Conservation (phyloP, 2,329 filamentous ascomycete species). For the Aspergillus oerlinghausenensis region DNA sequence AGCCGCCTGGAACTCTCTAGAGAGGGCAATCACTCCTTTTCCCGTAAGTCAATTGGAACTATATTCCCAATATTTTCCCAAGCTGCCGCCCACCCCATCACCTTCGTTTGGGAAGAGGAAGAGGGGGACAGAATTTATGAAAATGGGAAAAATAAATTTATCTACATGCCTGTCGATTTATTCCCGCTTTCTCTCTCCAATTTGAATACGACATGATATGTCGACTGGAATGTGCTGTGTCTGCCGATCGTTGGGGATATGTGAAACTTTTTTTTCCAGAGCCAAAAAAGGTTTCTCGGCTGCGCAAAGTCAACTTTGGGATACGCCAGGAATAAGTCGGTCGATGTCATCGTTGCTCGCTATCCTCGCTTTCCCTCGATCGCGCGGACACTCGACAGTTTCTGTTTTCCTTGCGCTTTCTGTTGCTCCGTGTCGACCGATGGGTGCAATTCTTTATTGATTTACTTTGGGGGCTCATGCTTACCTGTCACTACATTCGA, state of each 20-base stretch:
- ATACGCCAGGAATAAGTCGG: slow-evolving; percentile 3
- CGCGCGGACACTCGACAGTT: slow-evolving; percentile 6
- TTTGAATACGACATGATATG: background rate
- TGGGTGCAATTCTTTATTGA: background rate
- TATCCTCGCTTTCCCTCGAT: slow-evolving; percentile 7
- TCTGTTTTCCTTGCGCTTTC: slow-evolving; percentile 2
- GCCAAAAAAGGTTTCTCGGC: slow-evolving; percentile 10
- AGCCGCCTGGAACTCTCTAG: slow-evolving; percentile 15
- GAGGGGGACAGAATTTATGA: background rate
- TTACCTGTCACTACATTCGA: slow-evolving; percentile 11
- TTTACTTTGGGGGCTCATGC: slow-evolving; percentile 13
- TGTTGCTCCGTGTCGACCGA: background rate
- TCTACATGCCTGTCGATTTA: background rate
- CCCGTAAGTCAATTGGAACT: slow-evolving; percentile 22
- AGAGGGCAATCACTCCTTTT: slow-evolving; percentile 20
- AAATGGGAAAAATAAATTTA: background rate
- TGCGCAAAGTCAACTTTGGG: slow-evolving; percentile 6
- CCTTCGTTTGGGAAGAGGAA: background rate
- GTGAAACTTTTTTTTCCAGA: background rate
- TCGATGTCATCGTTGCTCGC: slow-evolving; percentile 15
- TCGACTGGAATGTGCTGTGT: background rate
- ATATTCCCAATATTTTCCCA: background rate
- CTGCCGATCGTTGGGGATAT: background rate
- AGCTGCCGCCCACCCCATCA: background rate
- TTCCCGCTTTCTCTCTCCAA: background rate